Evolutionary conservation across 352 stramenopile genomes (phyloP), one percentile per base, ranked within the genome.

Genomic region (Pilasporangium apinafurcum): DNA sequence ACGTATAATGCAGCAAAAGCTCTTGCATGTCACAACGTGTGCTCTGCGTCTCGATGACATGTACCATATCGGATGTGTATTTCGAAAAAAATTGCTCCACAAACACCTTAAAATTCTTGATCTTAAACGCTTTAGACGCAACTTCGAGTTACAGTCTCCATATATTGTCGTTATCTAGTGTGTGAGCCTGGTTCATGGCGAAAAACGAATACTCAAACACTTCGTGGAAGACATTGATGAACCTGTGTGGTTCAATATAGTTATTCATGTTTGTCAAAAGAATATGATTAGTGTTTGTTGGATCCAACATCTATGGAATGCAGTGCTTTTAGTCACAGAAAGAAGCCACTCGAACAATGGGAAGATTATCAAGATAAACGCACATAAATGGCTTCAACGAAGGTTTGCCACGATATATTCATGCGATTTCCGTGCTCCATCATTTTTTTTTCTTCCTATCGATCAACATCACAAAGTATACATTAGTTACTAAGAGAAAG

Each of bases 81-180:
- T 56, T 62, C 13, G 51, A 45, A 36, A 82, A 74, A 1, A 75
- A 40, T 56, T 71, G 41, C 44, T 74, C 65, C 4, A 48, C 52
- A 33, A 66, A 71, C 2, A 56, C 48, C 24, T 65, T 63, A 12
- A 82, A 76, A 24, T 77, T 78, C 17, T 46, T 52, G 4, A 56
- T 78, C 25, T 72, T 89, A 29, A 94, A 93, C 21, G 96, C 89
- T 44, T 92, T 87, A 26, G 78, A 86, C 37, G 82, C 81, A 16
- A 70, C 71, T 42, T 93, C 90, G 35, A 75, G 66, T 39, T 91
- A 75, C 5, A 80, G 37, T 12, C 59, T 48, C 81, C 81, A 93
- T 27, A 57, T 65, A 42, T 44, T 56, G 16, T 74, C 76, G n/a
- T 81, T 58, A 30, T 75, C 65, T 8, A 46, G 40, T 13, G 61